Evolutionary conservation across 106 monocot species (phyloP), one percentile per base, ranked within the genome.

Genomic region (Phalaenopsis equestris): DNA sequence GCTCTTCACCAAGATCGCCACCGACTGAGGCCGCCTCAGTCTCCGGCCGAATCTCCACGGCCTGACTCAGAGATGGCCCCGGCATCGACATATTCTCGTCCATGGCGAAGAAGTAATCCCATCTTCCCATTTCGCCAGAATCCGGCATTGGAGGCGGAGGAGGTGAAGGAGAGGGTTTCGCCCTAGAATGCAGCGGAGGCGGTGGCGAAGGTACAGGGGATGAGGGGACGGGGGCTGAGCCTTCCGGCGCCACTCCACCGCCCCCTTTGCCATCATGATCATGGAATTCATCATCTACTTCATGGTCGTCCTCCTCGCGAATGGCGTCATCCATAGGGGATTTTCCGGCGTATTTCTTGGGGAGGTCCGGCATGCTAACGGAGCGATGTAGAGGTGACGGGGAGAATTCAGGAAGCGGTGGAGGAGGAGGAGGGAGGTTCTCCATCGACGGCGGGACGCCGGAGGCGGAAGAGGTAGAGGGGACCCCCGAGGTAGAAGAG

Each of bases 91-190:
- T 84, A 75, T 79, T 77, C 38, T 89, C 85, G 39, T 89, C 88
- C 81, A 83, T 86, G 75, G 84, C 57, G 82, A 96, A 96, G 83
- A 96, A 96, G 84, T 91, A 96, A 55, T 96, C 93, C 96, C 96
- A 96, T 1, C 83, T 80, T 47, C 80, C 84, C 75, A 79, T 41
- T 16, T 47, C 78, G 30, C 77, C 56, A 16, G 64, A 61, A 11
- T 79, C 74, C 7, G 83, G 81, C 3, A 85, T 78, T 10, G 83
- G 81, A 2, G 86, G 83, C 10, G 90, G 86, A 0, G 85, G 82
- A 19, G 84, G 70, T 0, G 76, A 48, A 12, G 80, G 77, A 8
- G 77, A 73, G 47, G 81, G 87, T 15, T 85, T 68, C 55, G 46
- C 73, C 47, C 72, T 75, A 2, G 57, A 55, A 10, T 55, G 79